Conservation (phyloP, 495 filamentous ascomycete genomes). For the Annulohypoxylon nitens region DNA sequence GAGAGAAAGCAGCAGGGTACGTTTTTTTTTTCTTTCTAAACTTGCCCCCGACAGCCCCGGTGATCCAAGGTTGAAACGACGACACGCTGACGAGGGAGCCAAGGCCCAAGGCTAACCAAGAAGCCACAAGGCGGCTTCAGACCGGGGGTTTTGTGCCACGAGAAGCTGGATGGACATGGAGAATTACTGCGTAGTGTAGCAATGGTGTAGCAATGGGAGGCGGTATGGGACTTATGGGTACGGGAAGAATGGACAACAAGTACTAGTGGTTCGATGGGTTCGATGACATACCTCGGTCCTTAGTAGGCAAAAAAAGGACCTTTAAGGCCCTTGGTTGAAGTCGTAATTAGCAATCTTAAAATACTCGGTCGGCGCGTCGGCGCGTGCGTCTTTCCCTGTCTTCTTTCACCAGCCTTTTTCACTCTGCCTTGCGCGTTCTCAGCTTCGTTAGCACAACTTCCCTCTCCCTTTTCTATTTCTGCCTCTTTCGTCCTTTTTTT, state of each 20-base stretch:
- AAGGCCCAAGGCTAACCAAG: conserved; percentile 29
- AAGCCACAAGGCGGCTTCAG: conserved; percentile 29
- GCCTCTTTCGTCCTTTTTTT: conserved; percentile 5
- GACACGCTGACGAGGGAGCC: conserved; percentile 20
- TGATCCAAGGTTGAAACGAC: conserved; percentile 22
- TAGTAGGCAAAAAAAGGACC: background rate
- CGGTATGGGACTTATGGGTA: conserved; percentile 4
- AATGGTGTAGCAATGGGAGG: background rate
- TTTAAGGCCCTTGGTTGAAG: conserved; percentile 20
- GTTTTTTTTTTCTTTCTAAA: conserved; percentile 3
- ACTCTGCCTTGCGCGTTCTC: conserved; percentile 6
- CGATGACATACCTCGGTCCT: conserved; percentile 41
- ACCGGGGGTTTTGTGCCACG: conserved; percentile 30
- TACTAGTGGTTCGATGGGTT: conserved; percentile 11
- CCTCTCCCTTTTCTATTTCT: conserved; percentile 15
- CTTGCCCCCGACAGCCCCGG: background rate
- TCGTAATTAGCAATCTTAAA: conserved; percentile 44
- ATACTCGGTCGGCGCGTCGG: conserved; percentile 29
- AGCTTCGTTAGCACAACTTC: conserved; percentile 1
- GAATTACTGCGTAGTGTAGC: background rate
- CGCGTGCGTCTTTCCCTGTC: conserved; percentile 28
- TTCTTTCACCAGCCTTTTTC: conserved; percentile 12
- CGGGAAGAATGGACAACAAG: conserved; percentile 24
- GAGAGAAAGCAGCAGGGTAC: conserved; percentile 19
- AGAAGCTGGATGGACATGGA: conserved; percentile 23